Base-by-base conservation (phyloP, 1,284 basidiomycete species). In the Pholiota adiposa region DNA sequence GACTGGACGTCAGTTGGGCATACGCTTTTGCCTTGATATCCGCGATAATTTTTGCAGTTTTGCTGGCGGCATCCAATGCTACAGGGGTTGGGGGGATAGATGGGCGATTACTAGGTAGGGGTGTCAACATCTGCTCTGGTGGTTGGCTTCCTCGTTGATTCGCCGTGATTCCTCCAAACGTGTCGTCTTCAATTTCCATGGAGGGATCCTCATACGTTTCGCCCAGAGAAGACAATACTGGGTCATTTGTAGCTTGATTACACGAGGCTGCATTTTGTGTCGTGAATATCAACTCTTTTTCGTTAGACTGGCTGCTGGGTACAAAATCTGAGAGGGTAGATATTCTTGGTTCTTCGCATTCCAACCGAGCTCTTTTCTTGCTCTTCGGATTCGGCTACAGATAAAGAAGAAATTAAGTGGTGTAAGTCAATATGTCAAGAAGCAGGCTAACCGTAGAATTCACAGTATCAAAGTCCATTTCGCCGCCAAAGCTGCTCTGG, bases 291-390 rank as follows among this genome's bases (percentile, higher is more conserved):
- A 77, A 70, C 56, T 89, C 87, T 52, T 78, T 75, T 68, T 91
- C 89, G 63, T 88, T 85, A 46, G 87, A 87, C 67, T 89, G 84
- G 64, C 88, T 90, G 44, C 84, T 88, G n/a, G 85, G 86, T 14
- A 90, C 75, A 19, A 80, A 23, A 6, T 50, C 53, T 56, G 80
- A 76, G 21, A 50, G 65, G 33, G 63, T 61, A 9, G 58, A 63
- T 14, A 56, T 56, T 8, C 60, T 57, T 27, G 51, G 59, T n/a
- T 54, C 61, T 49, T 68, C 63, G 12, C 75, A 71, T 33, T 73
- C 69, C 2, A 72, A 77, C 25, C 75, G 76, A 18, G 69, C 67
- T 56, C 75, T 79, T 65, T 79, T 80, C 51, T 64, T 67, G 8
- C 59, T 65, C 19, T 64, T 64, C 33, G 54, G 62, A 51, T 56